phyloP scores from a whole-genome alignment of 108 stramenopile species.

The Hondaea fermentalgiana region DNA sequence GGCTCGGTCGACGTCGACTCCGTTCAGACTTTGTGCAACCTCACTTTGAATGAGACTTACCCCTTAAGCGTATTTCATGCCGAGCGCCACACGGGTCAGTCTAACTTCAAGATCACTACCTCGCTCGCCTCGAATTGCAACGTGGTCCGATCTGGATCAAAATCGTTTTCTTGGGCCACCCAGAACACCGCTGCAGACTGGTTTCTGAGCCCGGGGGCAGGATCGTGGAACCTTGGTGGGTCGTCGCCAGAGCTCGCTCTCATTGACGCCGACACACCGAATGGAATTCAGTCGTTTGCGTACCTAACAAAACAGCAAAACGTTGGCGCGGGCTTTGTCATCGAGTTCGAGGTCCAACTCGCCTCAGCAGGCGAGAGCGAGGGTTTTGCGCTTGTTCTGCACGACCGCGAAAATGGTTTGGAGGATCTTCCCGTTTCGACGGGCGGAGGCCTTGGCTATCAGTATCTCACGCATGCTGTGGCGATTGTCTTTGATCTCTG shows the following conservation, averaged over 20 bases:
- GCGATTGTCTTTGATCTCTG: background rate
- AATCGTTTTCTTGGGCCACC: background rate
- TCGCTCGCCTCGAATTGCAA: background rate
- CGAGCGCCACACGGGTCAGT: background rate
- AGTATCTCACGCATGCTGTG: background rate
- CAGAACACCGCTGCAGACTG: background rate
- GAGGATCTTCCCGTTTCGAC: background rate
- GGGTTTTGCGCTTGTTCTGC: slow-evolving; percentile 1
- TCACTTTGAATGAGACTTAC: background rate
- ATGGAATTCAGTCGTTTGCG: background rate
- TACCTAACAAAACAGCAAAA: background rate
- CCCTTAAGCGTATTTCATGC: background rate
- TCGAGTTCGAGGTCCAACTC: background rate
- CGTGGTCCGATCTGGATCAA: background rate
- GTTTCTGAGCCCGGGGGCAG: background rate
- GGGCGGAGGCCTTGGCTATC: background rate
- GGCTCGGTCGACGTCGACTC: background rate
- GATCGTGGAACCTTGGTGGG: background rate
- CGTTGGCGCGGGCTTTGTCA: background rate
- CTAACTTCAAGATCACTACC: background rate
- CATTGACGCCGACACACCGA: background rate
- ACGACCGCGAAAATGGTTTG: background rate
- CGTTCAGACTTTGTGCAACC: too few species aligned
- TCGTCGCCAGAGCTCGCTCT: background rate
- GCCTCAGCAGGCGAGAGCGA: background rate